These are phyloP conservation scores for Amanita phalloides DNA, from an alignment of 768 basidiomycete genomes.

Conservation along the genomic window DNA sequence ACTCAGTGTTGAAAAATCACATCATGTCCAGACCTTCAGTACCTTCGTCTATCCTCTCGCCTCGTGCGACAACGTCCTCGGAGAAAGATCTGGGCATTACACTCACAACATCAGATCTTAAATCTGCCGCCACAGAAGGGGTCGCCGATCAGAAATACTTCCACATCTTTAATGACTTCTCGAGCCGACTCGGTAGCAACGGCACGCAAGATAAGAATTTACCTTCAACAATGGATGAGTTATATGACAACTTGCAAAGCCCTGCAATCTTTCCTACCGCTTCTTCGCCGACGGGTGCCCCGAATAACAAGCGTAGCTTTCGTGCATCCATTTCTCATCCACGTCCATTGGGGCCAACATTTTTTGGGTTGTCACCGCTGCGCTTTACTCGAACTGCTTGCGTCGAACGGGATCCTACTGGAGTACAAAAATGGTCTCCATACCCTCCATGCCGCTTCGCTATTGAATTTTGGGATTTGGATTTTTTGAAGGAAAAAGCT, in stretches of 20 bases:
- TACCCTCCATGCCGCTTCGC: slow-evolving; percentile 76
- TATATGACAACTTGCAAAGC: slow-evolving; percentile 37
- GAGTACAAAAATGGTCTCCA: slow-evolving; percentile 49
- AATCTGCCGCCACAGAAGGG: slow-evolving; percentile 13
- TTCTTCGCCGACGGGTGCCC: slow-evolving; percentile 8
- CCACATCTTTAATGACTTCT: slow-evolving; percentile 59
- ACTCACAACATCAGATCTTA: slow-evolving; percentile 42
- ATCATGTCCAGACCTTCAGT: slow-evolving; percentile 32
- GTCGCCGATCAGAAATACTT: slow-evolving; percentile 36
- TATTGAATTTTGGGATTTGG: slow-evolving; percentile 87
- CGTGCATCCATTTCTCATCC: slow-evolving; percentile 4
- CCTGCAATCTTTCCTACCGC: slow-evolving; percentile 15
- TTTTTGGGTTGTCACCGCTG: slow-evolving; percentile 51
- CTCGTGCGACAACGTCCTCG: slow-evolving; percentile 20
- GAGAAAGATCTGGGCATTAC: slow-evolving; percentile 65
- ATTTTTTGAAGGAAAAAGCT: slow-evolving; percentile 73
- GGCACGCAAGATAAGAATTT: slow-evolving; percentile 31
- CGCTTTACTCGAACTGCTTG: slow-evolving; percentile 31
- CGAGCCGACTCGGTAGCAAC: slow-evolving; percentile 65
- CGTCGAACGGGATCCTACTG: slow-evolving; percentile 29
- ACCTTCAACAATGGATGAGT: slow-evolving; percentile 53
- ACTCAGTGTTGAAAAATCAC: slow-evolving; percentile 52
- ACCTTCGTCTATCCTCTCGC: slow-evolving; percentile 26
- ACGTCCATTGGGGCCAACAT: slow-evolving; percentile 37
- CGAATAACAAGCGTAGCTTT: background rate